A percentile compares a stretch with the other conserved stretches of the same genome.
Evolutionary conservation across 306 rosid species (phyloP).

Genomic region (Lupinus albus): DNA sequence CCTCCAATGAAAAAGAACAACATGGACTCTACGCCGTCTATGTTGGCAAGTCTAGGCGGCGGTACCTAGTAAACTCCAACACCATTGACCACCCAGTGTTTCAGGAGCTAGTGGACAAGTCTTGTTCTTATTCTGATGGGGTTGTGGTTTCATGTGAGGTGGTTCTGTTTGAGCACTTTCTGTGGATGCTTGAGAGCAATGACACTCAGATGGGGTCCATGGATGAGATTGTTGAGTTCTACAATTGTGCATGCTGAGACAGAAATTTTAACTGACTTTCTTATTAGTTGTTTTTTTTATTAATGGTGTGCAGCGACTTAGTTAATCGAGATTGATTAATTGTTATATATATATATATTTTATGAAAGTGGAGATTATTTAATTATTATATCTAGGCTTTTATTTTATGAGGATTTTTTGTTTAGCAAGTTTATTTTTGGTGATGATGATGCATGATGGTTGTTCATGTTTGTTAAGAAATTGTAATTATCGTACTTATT

Average conservation of each 20-base stretch:
- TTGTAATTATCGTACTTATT: conserved; percentile 25
- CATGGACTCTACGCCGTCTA: conserved; percentile 56
- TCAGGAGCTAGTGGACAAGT: conserved; percentile 75
- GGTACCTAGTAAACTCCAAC: conserved; percentile 67
- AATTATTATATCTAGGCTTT: conserved; percentile 28
- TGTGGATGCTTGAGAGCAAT: conserved; percentile 84
- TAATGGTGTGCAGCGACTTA: neutral
- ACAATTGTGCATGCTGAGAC: conserved; percentile 60
- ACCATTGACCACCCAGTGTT: conserved; percentile 73
- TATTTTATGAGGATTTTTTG: conserved; percentile 30
- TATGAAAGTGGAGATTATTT: conserved; percentile 16
- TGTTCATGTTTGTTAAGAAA: conserved; percentile 31
- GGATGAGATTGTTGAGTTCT: conserved; percentile 83
- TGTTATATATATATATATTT: conserved; percentile 13
- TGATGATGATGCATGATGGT: neutral
- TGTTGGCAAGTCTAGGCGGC: conserved; percentile 77
- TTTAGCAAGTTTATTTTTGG: conserved; percentile 5
- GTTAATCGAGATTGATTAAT: conserved; percentile 31
- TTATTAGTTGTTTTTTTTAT: neutral
- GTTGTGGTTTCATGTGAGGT: conserved; percentile 75
- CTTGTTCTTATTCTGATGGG: conserved; percentile 32
- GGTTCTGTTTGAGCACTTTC: conserved; percentile 85
- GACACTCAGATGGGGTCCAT: conserved; percentile 74
- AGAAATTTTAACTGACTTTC: conserved; percentile 19
- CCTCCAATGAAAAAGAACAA: conserved; percentile 2